Base-by-base conservation (phyloP, 257 asterid species). In the Lycium barbarum region DNA sequence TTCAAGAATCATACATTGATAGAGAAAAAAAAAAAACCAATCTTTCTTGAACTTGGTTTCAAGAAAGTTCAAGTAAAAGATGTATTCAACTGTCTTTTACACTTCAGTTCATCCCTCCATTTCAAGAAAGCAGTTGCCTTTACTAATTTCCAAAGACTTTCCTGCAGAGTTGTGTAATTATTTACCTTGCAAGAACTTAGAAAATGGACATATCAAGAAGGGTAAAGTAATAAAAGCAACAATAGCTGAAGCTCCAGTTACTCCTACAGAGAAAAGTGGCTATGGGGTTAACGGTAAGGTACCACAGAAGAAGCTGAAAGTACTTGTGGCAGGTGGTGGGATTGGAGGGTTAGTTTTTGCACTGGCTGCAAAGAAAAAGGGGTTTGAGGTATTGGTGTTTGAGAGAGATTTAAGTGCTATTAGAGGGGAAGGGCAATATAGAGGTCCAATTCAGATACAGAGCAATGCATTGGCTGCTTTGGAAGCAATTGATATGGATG, bases 271-370 rank as follows among this genome's bases (percentile, higher is more conserved):
- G 45, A 86, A 18, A 49, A 51, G 26, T 67, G 83, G 15, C 26
- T 63, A 79, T 58, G 89, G 83, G 68, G 78, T 36, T 22, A 84
- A 61, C 12, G 84, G 17, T 54, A 83, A 53, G 84, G 38, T 57
- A 10, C 43, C 86, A 59, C 88, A 88, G 13, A 94, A 91, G 93
- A 95, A 93, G 85, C 86, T 88, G 89, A 92, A 92, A 86, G 85
- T 97, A 57, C 88, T 97, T 80, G 98, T 97, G 86, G 98, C 99
- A 0, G 99, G 99, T 35, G 99, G 98, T 11, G 98, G 99, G 66
- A 97, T 97, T 67, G 98, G 98, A 0, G 98, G 98, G 33, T 90
- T 95, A 81, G 99, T 95, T 63, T 92, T 97, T 65, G 98, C 99
- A 1, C 74, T 97, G 87, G 99, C 99, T 36, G 98, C 97, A 33